phyloP scores from a whole-genome alignment of 2,329 filamentous ascomycete species.

The Phaeomoniella chlamydospora region DNA sequence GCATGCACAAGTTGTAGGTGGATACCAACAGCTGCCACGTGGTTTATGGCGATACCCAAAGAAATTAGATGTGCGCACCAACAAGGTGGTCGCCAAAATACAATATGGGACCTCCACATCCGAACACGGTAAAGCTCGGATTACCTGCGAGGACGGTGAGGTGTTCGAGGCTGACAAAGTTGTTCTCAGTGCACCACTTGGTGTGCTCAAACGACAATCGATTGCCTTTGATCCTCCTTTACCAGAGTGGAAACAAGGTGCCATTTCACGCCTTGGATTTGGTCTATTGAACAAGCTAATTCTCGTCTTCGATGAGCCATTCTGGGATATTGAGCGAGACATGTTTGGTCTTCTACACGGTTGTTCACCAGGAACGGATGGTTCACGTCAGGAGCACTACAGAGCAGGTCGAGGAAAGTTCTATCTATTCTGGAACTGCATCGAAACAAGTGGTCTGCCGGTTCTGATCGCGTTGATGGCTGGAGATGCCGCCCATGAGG shows the following conservation, averaged over 20 bases:
- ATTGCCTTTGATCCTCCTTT: conserved; percentile 81
- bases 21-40: conserved; percentile 85
- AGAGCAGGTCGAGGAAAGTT: conserved; percentile 69
- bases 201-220: conserved; percentile 71
- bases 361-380: conserved; percentile 43
- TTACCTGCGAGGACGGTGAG: conserved; percentile 67
- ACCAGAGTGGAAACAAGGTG: conserved; percentile 71
- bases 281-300: conserved; percentile 93
- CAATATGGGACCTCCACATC: conserved; percentile 38
- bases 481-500: conserved; percentile 80
- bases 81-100: conserved; percentile 58
- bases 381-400: conserved; percentile 69
- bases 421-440: conserved; percentile 96
- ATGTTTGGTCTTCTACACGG: conserved; percentile 87
- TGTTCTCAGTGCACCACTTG: conserved; percentile 80
- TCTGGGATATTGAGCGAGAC: conserved; percentile 81
- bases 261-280: conserved; percentile 75
- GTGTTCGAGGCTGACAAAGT: conserved; percentile 72
- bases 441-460: conserved; percentile 75
- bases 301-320: conserved; percentile 72
- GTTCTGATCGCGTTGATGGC: conserved; percentile 90
- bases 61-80: conserved; percentile 62
- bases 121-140: conserved; percentile 34
- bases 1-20: conserved; percentile 85
- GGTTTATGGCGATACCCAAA: conserved; percentile 67